Percentiles rank a stretch among this genome's conserved stretches.
Evolutionary conservation across 352 stramenopile genomes (phyloP).

Genomic region (Stephanocyclus meneghinianus): DNA sequence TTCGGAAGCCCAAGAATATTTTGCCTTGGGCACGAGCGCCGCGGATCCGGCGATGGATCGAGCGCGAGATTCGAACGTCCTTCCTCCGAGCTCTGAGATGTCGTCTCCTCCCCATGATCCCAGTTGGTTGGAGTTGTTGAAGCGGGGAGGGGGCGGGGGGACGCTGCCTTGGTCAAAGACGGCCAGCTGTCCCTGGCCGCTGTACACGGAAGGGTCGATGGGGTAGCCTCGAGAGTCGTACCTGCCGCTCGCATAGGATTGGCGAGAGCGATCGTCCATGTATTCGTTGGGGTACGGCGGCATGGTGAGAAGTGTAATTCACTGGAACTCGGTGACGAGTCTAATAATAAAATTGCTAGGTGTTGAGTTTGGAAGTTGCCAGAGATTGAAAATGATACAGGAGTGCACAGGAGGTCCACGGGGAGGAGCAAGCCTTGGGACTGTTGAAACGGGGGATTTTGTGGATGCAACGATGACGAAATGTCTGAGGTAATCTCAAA

Average conservation of each 20-base stretch:
- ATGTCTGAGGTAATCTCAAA: too few relatives aligned
- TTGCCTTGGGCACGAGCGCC: constrained; percentile 48
- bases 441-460: too few relatives aligned
- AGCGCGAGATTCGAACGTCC: constrained; percentile 15
- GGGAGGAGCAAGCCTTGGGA: too few relatives aligned
- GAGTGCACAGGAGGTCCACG: too few relatives aligned
- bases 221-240: constrained; percentile 23
- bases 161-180: constrained; percentile 8
- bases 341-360: too few relatives aligned
- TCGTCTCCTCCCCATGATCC: constrained; percentile 11
- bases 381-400: too few relatives aligned
- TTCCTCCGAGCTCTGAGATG: constrained; percentile 8
- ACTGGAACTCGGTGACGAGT: too few relatives aligned
- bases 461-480: too few relatives aligned
- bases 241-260: constrained; percentile 17
- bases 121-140: constrained; percentile 5
- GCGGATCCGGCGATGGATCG: constrained; percentile 41
- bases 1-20: constrained; percentile 55
- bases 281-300: constrained; percentile 7
- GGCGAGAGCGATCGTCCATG: constrained; percentile 10
- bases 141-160: constrained; percentile 10
- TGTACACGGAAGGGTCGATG: constrained; percentile 13
- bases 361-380: too few relatives aligned
- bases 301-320: neutral
- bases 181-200: constrained; percentile 17